Conservation (phyloP, 2,329 filamentous ascomycete genomes). For the Alternaria gaisen region DNA sequence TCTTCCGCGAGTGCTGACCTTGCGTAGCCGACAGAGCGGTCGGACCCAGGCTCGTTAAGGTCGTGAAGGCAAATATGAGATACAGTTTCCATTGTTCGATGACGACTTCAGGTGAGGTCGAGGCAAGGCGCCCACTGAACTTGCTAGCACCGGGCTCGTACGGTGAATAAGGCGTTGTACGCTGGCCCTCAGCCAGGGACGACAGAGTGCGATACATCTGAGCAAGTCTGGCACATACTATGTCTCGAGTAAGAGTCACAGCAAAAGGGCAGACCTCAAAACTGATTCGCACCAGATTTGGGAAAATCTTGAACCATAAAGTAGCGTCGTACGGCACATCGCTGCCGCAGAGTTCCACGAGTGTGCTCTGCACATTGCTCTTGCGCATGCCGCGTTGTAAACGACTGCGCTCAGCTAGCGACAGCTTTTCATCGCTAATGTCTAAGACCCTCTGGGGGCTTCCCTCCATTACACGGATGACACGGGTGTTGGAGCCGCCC, state of each 20-base stretch:
- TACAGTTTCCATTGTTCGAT: conserved; percentile 99
- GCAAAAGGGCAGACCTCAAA: conserved; percentile 92
- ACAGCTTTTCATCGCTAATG: conserved; percentile 89
- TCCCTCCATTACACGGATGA: conserved; percentile 92
- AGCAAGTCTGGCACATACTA: conserved; percentile 89
- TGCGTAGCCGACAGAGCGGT: conserved; percentile 65
- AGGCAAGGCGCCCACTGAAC: conserved; percentile 65
- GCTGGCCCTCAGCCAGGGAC: conserved; percentile 74
- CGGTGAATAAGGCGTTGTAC: conserved; percentile 61
- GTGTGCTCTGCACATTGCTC: conserved; percentile 81
- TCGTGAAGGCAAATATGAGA: conserved; percentile 95
- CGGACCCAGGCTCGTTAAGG: conserved; percentile 79
- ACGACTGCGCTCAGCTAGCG: conserved; percentile 89
- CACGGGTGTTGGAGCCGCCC: conserved; percentile 78
- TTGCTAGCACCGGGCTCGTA: conserved; percentile 66
- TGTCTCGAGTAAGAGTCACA: conserved; percentile 86
- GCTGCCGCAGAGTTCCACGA: conserved; percentile 94
- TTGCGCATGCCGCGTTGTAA: conserved; percentile 89
- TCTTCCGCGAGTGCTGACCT: conserved; percentile 81
- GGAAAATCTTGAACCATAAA: conserved; percentile 97
- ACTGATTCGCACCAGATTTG: conserved; percentile 88
- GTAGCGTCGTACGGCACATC: conserved; percentile 94
- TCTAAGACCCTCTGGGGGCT: conserved; percentile 89
- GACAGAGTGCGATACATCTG: conserved; percentile 92
- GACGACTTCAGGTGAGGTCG: conserved; percentile 82